Percentiles rank a stretch among this genome's conserved stretches.
phyloP scores from a whole-genome alignment of 192 early-diverging fungal species.

The Coemansia sp. region DNA sequence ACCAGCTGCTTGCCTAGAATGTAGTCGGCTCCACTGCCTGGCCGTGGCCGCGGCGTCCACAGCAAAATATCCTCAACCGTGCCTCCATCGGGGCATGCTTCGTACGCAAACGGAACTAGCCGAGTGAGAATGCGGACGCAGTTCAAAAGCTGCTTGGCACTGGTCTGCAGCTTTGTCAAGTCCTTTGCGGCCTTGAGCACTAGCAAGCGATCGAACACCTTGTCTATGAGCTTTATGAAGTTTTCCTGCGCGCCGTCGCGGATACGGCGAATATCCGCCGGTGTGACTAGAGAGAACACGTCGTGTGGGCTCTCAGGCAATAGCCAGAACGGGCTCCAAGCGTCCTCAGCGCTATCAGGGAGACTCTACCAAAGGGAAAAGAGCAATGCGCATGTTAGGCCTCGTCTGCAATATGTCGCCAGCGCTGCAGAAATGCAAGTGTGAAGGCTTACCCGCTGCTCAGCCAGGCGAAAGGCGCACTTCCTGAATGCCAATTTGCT shows the following conservation, averaged over 20 bases:
- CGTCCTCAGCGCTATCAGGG: conserved; percentile 45
- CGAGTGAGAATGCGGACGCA: conserved; percentile 81
- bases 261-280: conserved; percentile 78
- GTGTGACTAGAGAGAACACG: conserved; percentile 80
- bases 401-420: conserved; percentile 31
- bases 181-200: conserved; percentile 54
- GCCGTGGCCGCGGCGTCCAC: conserved; percentile 46
- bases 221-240: conserved; percentile 70
- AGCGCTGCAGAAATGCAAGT: neutral
- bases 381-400: neutral
- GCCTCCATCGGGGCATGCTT: conserved; percentile 44
- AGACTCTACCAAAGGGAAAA: conserved; percentile 27
- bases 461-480: conserved; percentile 79
- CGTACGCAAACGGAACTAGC: conserved; percentile 81
- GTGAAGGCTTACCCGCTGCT: conserved; percentile 64
- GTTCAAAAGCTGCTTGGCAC: conserved; percentile 69
- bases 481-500: conserved; percentile 86
- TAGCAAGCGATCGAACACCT: conserved; percentile 64
- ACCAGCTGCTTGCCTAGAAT: conserved; percentile 58
- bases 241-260: conserved; percentile 74
- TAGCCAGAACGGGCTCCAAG: conserved; percentile 66
- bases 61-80: conserved; percentile 39
- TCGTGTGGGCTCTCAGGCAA: conserved; percentile 64
- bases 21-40: conserved; percentile 44
- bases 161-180: conserved; percentile 52